Conservation (phyloP, 768 basidiomycete species). For the Mycena galopus region DNA sequence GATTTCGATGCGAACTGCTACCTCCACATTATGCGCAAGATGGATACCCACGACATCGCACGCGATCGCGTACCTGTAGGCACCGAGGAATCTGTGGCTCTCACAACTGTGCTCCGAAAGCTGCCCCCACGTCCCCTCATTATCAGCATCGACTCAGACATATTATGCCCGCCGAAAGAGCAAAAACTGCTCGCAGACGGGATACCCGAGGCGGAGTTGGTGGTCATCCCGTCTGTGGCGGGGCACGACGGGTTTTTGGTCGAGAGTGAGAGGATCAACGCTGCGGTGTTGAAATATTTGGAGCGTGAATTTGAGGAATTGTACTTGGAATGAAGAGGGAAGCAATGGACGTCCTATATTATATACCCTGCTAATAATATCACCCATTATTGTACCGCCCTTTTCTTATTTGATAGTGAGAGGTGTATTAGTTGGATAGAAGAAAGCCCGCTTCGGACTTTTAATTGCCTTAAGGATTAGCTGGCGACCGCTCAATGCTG, state of each 20-base stretch:
- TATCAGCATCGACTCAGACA: slow-evolving; percentile 93
- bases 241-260: slow-evolving; percentile 98
- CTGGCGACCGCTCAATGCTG: too few relatives aligned
- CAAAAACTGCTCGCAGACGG: slow-evolving; percentile 85
- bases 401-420: too few relatives aligned
- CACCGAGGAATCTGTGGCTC: slow-evolving; percentile 50
- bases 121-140: slow-evolving; percentile 85
- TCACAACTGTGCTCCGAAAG: slow-evolving; percentile 70
- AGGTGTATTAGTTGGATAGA: too few relatives aligned
- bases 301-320: slow-evolving; percentile 78
- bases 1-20: slow-evolving; percentile 99
- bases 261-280: slow-evolving; percentile 94
- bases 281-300: slow-evolving; percentile 79
- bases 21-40: slow-evolving; percentile 80
- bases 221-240: slow-evolving; percentile 86
- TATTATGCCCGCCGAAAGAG: slow-evolving; percentile 91
- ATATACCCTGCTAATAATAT: background rate
- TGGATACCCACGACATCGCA: slow-evolving; percentile 94
- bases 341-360: background rate
- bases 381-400: too few relatives aligned
- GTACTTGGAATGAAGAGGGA: slow-evolving; percentile 50
- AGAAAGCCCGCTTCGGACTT: too few relatives aligned
- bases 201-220: slow-evolving; percentile 84
- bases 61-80: slow-evolving; percentile 61
- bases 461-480: too few relatives aligned